Conservation (phyloP, 352 stramenopile genomes). For the Achlya hypogyna region DNA sequence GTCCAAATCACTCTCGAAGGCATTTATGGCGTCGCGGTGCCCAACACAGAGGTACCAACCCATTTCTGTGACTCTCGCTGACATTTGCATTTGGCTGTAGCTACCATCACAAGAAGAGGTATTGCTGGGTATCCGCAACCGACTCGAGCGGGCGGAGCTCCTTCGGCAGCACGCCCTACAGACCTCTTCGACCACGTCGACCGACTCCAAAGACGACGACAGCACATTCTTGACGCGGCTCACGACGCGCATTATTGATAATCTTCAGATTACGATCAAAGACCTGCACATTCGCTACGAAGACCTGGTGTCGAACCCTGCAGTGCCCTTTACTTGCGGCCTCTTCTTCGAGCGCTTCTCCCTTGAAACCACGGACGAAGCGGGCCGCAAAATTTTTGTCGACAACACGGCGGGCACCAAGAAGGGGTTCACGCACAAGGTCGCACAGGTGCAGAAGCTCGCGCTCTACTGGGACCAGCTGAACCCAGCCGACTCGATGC, state of each 20-base stretch:
- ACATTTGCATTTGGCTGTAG: neutral
- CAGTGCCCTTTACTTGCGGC: slow-evolving; percentile 56
- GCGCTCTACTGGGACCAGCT: slow-evolving; percentile 67
- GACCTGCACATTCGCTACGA: slow-evolving; percentile 74
- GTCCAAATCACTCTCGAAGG: slow-evolving; percentile 68
- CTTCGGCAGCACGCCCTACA: slow-evolving; percentile 60
- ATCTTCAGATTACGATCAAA: slow-evolving; percentile 54
- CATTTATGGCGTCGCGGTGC: slow-evolving; percentile 54
- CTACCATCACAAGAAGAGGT: slow-evolving; percentile 42
- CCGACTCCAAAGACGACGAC: slow-evolving; percentile 37
- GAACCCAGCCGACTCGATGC: slow-evolving; percentile 24
- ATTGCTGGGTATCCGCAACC: slow-evolving; percentile 43
- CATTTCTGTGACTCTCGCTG: neutral
- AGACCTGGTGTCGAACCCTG: slow-evolving; percentile 52
- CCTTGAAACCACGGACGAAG: slow-evolving; percentile 62
- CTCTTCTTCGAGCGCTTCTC: slow-evolving; percentile 56
- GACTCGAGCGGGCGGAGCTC: slow-evolving; percentile 57
- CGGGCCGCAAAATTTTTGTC: slow-evolving; percentile 57
- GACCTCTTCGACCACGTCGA: slow-evolving; percentile 29
- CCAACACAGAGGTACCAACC: slow-evolving; percentile 33
- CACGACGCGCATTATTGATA: slow-evolving; percentile 66
- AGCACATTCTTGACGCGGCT: slow-evolving; percentile 71
- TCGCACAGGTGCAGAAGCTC: slow-evolving; percentile 37
- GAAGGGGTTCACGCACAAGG: slow-evolving; percentile 51
- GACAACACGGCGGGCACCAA: slow-evolving; percentile 33